Base-by-base conservation (phyloP, 768 basidiomycete genomes). In the Termitomyces sp. region DNA sequence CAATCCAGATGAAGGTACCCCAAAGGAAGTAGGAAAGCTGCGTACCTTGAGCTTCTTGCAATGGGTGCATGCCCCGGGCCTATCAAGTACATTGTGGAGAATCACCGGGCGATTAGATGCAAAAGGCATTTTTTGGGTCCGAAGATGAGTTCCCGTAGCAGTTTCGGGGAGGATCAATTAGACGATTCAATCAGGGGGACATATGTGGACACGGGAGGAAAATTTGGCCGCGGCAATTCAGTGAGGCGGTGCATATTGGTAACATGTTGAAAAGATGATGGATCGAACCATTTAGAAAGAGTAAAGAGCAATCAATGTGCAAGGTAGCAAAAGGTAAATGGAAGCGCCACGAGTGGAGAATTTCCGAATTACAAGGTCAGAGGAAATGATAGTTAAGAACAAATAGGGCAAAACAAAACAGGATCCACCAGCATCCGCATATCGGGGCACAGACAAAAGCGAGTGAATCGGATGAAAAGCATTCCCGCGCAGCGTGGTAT, bases 1-100 rank as follows among this genome's bases (percentile, higher is more conserved):
- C 61, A 63, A 53, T 58, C 56, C 53, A 52, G 33, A 30, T 22
- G 33, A 33, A 58, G 33, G 40, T 48, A 55, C 62, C 60, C 35
- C 53, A 59, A 47, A 61, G 52, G 47, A 58, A 46, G 26, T 51
- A 63, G 32, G 43, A 61, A 61, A 35, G 40, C 30, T 57, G 74
- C 83, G 58, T 72, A 87, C 89, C 86, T 93, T 93, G 65, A 92
- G 83, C 67, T 85, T 88, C 71, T 92, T 93, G 80, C 91, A 93
- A 66, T 92, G 84, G 3, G 81, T 87, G 71, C 91, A 93, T 44
- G 91, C 91, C 57, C 91, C 89, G 61, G 86, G 85, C 44, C 90
- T 92, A 69, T 50, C 38, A 33, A 46, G 30, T 24, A 36, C n/a
- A 22, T 40, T n/a, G 50, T 53, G 47, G 38, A 30, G 55, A 54